Evolutionary conservation across 2,329 filamentous ascomycete genomes (phyloP).

Genomic region (Hypoxylon sp.): DNA sequence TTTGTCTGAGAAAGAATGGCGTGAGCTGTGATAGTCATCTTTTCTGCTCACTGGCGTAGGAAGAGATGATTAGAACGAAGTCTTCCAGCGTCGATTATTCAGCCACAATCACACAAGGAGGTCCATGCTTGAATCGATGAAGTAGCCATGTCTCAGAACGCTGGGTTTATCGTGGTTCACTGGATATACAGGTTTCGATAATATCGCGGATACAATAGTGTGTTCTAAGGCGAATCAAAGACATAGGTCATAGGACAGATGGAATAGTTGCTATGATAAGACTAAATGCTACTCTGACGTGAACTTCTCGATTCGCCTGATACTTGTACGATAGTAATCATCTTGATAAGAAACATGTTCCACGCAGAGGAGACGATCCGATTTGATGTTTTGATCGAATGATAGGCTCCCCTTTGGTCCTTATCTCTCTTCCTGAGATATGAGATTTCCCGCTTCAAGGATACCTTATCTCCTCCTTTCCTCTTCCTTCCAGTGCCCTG

Average conservation of each 20-base stretch:
- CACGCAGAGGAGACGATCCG: conserved; percentile 1
- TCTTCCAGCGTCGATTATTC: background rate
- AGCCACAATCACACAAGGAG: background rate
- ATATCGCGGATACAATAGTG: background rate
- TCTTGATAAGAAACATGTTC: conserved; percentile 4
- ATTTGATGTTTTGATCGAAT: conserved; percentile 2
- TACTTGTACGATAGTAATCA: background rate
- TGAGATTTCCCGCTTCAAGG: background rate
- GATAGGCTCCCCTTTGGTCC: conserved; percentile 6
- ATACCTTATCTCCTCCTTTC: conserved; percentile 7
- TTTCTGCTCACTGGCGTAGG: background rate
- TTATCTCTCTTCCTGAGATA: conserved; percentile 8
- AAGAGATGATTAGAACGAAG: background rate
- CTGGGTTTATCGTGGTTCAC: background rate
- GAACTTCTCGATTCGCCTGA: background rate
- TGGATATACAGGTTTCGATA: background rate
- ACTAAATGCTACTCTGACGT: background rate
- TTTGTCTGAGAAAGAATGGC: background rate
- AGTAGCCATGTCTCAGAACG: background rate
- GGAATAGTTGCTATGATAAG: background rate
- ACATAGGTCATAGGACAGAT: background rate
- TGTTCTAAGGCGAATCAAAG: background rate
- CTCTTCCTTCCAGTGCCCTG: background rate
- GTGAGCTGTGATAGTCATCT: background rate
- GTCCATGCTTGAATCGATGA: background rate